Evolutionary conservation across 148 eudicot species (phyloP).

Genomic region (Camellia granthamiana): DNA sequence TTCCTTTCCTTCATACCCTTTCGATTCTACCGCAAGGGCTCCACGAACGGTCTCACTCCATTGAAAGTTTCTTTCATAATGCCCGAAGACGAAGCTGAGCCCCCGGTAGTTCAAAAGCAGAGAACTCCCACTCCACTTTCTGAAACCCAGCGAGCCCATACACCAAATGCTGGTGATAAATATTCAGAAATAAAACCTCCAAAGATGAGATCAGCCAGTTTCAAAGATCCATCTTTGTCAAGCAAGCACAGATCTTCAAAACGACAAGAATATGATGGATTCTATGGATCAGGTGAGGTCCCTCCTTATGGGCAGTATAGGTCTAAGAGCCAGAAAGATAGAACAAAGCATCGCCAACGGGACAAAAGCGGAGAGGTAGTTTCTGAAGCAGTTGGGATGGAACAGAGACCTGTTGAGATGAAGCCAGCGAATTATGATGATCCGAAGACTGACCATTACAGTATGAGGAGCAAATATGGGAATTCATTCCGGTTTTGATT

Average conservation of each 20-base stretch:
- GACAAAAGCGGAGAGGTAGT: conserved; percentile 68
- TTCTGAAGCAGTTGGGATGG: conserved; percentile 30
- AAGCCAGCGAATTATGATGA: conserved; percentile 45
- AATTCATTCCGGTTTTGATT: conserved; percentile 58
- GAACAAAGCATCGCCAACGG: conserved; percentile 71
- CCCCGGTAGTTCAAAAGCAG: conserved; percentile 53
- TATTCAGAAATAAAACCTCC: conserved; percentile 52
- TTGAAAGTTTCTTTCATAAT: conserved; percentile 68
- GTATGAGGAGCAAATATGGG: conserved; percentile 54
- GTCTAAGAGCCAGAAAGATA: conserved; percentile 74
- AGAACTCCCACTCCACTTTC: conserved; percentile 60
- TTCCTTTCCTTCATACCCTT: conserved; percentile 47
- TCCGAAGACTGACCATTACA: conserved; percentile 59
- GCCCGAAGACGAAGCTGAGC: conserved; percentile 66
- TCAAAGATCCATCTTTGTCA: conserved; percentile 63
- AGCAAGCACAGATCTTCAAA: conserved; percentile 77
- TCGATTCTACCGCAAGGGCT: conserved; percentile 20
- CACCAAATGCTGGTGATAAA: conserved; percentile 39
- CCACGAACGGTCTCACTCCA: conserved; percentile 59
- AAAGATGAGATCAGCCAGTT: conserved; percentile 58
- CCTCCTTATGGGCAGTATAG: conserved; percentile 48
- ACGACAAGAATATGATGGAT: conserved; percentile 76
- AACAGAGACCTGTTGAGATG: conserved; percentile 53
- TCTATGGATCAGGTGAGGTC: conserved; percentile 63
- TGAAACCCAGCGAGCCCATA: conserved; percentile 49